phyloP scores from a whole-genome alignment of 495 filamentous ascomycete genomes.

The Articulospora tetracladia region DNA sequence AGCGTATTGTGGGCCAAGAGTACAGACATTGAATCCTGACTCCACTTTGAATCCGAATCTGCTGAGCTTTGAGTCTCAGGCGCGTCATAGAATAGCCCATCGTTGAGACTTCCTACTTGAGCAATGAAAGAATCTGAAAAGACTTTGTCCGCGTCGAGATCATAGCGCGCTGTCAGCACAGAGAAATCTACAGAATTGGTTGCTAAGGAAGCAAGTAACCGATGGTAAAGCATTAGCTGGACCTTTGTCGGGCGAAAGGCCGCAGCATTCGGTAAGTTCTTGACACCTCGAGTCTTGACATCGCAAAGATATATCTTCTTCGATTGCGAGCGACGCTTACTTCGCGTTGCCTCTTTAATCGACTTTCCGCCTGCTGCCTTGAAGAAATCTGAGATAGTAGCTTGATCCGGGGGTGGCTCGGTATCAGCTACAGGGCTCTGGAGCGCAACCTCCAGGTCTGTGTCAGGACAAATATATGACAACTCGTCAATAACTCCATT shows the following conservation, averaged over 20 bases:
- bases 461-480: slow-evolving; percentile 71
- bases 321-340: slow-evolving; percentile 5
- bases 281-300: slow-evolving; percentile 73
- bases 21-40: slow-evolving; percentile 35
- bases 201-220: slow-evolving; percentile 74
- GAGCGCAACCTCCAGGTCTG: slow-evolving; percentile 59
- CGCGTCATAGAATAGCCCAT: slow-evolving; percentile 36
- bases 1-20: slow-evolving; percentile 59
- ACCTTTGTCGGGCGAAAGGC: slow-evolving; percentile 75
- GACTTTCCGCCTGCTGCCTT: slow-evolving; percentile 1
- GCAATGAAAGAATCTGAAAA: slow-evolving; percentile 81
- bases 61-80: slow-evolving; percentile 29
- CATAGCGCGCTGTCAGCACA: slow-evolving; percentile 64
- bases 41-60: slow-evolving; percentile 32
- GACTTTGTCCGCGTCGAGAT: slow-evolving; percentile 52
- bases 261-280: slow-evolving; percentile 57
- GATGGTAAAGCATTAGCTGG: slow-evolving; percentile 89
- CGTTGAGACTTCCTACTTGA: slow-evolving; percentile 68
- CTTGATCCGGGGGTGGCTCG: slow-evolving; percentile 46
- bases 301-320: slow-evolving; percentile 71
- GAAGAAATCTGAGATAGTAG: slow-evolving; percentile 35
- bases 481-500: slow-evolving; percentile 90
- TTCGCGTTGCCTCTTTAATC: slow-evolving; percentile 14
- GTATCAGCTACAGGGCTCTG: slow-evolving; percentile 40
- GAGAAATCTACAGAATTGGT: slow-evolving; percentile 64